phyloP scores from a whole-genome alignment of 768 basidiomycete genomes.

The Boletellus ananas region DNA sequence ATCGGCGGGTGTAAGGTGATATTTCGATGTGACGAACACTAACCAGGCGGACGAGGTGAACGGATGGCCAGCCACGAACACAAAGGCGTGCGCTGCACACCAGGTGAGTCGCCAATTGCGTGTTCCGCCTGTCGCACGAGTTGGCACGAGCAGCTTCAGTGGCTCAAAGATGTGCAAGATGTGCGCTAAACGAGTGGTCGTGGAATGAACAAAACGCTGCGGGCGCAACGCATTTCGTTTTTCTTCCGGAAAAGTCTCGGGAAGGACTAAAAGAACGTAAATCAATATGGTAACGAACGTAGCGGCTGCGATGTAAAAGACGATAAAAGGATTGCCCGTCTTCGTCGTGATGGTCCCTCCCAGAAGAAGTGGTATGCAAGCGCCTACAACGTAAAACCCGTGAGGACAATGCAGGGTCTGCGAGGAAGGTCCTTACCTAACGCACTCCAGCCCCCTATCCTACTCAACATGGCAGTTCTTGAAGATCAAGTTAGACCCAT shows the following conservation, averaged over 20 bases:
- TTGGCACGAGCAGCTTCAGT: slow-evolving; percentile 23
- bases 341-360: slow-evolving; percentile 30
- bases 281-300: slow-evolving; percentile 16
- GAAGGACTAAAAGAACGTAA: slow-evolving; percentile 23
- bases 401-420: not conserved
- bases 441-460: slow-evolving; percentile 26
- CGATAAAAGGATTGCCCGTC: slow-evolving; percentile 19
- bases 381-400: slow-evolving; percentile 13
- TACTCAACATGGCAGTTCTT: slow-evolving; percentile 28
- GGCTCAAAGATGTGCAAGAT: slow-evolving; percentile 21
- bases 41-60: slow-evolving; percentile 18
- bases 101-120: slow-evolving; percentile 29
- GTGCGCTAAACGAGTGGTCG: not conserved
- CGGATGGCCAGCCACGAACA: slow-evolving; percentile 13
- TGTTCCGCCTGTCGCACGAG: slow-evolving; percentile 12
- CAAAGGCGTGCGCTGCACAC: slow-evolving; percentile 26
- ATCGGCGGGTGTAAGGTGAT: slow-evolving; percentile 25
- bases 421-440: slow-evolving; percentile 19
- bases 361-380: slow-evolving; percentile 22
- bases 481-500: slow-evolving; percentile 1
- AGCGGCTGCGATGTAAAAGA: slow-evolving; percentile 17
- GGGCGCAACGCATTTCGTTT: slow-evolving; percentile 16
- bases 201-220: not conserved
- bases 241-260: slow-evolving; percentile 31
- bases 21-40: slow-evolving; percentile 24